Evolutionary conservation across 257 asterid species (phyloP).

Genomic region (Euphrasia confusa): DNA sequence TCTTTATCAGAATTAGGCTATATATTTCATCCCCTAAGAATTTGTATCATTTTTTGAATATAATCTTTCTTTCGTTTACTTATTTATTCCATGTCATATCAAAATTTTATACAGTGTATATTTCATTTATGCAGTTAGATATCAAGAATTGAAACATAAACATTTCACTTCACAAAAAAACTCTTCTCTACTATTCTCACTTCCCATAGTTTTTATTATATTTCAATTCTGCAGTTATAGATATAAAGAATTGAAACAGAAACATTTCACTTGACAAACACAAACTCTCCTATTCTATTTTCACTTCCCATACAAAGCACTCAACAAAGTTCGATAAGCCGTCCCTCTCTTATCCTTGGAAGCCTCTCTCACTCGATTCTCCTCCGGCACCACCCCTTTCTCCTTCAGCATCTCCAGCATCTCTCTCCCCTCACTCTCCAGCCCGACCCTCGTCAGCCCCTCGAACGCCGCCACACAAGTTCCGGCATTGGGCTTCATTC

Average conservation of each 20-base stretch:
- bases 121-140: too few species aligned
- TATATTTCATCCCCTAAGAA: background rate
- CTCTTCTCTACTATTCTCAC: too few species aligned
- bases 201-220: too few species aligned
- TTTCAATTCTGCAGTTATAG: too few species aligned
- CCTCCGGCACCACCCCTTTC: slow-evolving; percentile 52
- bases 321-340: slow-evolving; percentile 20
- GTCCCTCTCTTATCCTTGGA: slow-evolving; percentile 35
- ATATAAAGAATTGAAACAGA: too few species aligned
- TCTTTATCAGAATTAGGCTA: background rate
- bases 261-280: background rate
- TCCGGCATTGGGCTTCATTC: slow-evolving; percentile 56
- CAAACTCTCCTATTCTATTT: too few species aligned
- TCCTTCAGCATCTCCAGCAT: slow-evolving; percentile 63
- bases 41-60: background rate
- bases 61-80: too few species aligned
- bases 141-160: too few species aligned
- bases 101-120: too few species aligned
- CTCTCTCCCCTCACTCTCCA: slow-evolving; percentile 48
- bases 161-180: too few species aligned
- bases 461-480: slow-evolving; percentile 44
- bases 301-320: slow-evolving; percentile 44
- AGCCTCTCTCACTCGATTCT: slow-evolving; percentile 46
- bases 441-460: slow-evolving; percentile 46
- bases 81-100: background rate